Percentiles rank a stretch among this genome's conserved stretches.
phyloP scores from a whole-genome alignment of 345 rosid species.

The Eucalyptus urophylla region DNA sequence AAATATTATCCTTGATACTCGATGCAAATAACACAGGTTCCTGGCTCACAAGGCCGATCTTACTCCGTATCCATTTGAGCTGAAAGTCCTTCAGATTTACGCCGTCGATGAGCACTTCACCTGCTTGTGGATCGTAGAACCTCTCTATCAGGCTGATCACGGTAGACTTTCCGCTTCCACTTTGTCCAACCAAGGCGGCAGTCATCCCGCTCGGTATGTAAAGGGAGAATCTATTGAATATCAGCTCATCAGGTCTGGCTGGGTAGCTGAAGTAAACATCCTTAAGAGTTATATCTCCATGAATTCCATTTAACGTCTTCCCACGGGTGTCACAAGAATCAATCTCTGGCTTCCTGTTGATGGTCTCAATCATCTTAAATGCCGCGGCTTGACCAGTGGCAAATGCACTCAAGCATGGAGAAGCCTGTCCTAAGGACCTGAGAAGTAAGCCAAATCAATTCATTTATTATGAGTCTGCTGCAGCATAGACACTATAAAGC shows the following conservation, averaged over 20 bases:
- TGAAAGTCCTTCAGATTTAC: slow-evolving; percentile 12
- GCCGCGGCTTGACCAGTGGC: slow-evolving; percentile 24
- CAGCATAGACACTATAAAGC: background rate
- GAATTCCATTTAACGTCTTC: slow-evolving; percentile 2
- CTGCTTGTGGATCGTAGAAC: slow-evolving; percentile 17
- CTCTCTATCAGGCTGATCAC: background rate
- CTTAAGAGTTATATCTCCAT: slow-evolving; percentile 12
- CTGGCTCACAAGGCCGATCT: slow-evolving; percentile 27
- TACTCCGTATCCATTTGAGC: slow-evolving; percentile 16
- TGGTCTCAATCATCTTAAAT: slow-evolving; percentile 23
- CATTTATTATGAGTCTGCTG: background rate
- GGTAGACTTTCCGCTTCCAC: slow-evolving; percentile 27
- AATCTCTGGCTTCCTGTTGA: slow-evolving; percentile 14
- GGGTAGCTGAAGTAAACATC: slow-evolving; percentile 25
- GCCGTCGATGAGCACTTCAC: slow-evolving; percentile 18
- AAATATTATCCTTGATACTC: slow-evolving; percentile 21
- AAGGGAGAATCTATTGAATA: slow-evolving; percentile 16
- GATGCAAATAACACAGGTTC: slow-evolving; percentile 18
- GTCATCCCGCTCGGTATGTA: slow-evolving; percentile 9
- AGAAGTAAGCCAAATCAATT: background rate
- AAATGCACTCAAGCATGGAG: slow-evolving; percentile 20
- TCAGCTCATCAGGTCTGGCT: slow-evolving; percentile 20
- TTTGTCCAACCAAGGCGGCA: slow-evolving; percentile 25
- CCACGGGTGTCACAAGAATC: slow-evolving; percentile 14
- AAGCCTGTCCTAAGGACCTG: slow-evolving; percentile 33